phyloP scores from a whole-genome alignment of 345 rosid genomes.

The Excoecaria cochinchinensis region DNA sequence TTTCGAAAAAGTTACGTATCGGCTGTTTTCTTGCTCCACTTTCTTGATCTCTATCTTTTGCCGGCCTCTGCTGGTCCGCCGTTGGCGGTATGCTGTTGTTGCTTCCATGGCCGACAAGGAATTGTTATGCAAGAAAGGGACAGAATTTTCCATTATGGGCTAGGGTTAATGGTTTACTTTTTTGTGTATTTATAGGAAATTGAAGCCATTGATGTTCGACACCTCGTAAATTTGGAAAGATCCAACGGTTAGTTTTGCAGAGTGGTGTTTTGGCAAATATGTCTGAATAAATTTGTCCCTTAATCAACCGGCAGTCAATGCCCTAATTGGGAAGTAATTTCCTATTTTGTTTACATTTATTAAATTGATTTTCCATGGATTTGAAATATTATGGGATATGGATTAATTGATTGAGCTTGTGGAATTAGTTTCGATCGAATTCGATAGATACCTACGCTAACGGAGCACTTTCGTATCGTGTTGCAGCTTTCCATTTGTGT shows the following conservation, averaged over 20 bases:
- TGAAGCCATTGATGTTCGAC: no score
- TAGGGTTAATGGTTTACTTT: not conserved
- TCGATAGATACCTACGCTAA: no score
- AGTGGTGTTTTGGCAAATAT: not conserved
- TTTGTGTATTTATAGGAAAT: not conserved
- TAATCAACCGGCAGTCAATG: not conserved
- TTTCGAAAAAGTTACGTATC: conserved; percentile 22
- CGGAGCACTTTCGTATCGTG: no score
- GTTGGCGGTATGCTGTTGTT: not conserved
- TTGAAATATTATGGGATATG: no score
- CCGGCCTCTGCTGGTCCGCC: conserved; percentile 17
- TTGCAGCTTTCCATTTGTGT: no score
- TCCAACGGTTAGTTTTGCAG: not conserved
- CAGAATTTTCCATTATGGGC: not conserved
- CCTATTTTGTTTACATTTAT: no score
- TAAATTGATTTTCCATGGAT: no score
- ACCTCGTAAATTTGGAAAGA: not conserved
- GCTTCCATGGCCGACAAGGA: not conserved
- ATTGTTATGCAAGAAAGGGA: not conserved
- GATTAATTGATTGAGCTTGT: no score
- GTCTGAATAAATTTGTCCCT: not conserved
- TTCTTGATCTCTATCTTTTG: conserved; percentile 25
- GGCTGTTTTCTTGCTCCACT: conserved; percentile 14
- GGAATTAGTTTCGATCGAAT: no score
- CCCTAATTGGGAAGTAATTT: not conserved